Evolutionary conservation across 1,139 yeast genomes (phyloP), one percentile per base, ranked within the genome.

Genomic region (Candida sp.): DNA sequence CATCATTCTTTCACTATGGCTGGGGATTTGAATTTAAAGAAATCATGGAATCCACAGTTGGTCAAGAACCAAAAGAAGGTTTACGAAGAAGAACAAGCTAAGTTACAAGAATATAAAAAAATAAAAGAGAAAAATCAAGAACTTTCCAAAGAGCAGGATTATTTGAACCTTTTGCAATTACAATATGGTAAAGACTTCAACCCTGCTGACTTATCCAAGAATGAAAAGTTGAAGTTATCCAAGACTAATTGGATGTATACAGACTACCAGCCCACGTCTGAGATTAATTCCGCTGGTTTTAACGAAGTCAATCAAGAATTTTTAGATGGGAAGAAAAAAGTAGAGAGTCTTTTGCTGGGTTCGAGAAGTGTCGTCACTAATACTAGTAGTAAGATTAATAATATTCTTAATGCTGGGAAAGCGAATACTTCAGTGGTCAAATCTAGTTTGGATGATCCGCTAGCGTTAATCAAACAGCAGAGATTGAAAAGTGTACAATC

Each of bases 11-110:
- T 12, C 11, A 30, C 19, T 11, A 73, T 73, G 78, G 88, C 95
- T 1, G 90, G 95, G 5, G 96, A 91, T 63, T 72, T 91, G 50
- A 91, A 91, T 60, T 65, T 90, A 46, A 86, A 91, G 65, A 93
- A 93, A 63, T 91, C 98, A 47, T 93, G 98, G 98, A 90, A 91
- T 61, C 97, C 98, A 4, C 91, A 87, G 36, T 72, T 88, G 41
- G 71, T 87, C 55, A 87, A 87, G 64, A 93, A 93, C 70, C 91
- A 86, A 64, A 84, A 83, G 53, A 86, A 84, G 58, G 93, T 91
- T 30, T 87, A 96, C 95, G 75, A 82, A 53, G 76, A 73, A 45
- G 98, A 93, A 58, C 91, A 89, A 56, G 84, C 84, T 42, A 83
- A 87, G 21, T 67, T 89, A 7, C 79, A 79, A 27, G 96, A 89